phyloP scores from a whole-genome alignment of 2,329 filamentous ascomycete genomes.

The Fusarium tanahbumbuense region DNA sequence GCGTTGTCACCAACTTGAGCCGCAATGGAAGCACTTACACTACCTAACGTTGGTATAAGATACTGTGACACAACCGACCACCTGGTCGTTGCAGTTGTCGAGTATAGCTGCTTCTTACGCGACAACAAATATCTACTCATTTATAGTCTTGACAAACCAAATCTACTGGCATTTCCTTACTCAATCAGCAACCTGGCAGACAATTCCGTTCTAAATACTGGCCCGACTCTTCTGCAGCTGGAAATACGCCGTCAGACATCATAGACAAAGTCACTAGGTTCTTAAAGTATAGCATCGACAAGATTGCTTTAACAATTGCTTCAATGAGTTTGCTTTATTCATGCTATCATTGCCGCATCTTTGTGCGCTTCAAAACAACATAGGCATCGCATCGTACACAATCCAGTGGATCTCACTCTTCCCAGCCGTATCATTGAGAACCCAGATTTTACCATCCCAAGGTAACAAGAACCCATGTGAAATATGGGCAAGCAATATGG shows the following conservation, averaged over 20 bases:
- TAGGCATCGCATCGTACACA: slow-evolving; percentile 40
- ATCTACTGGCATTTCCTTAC: neutral
- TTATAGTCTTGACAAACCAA: neutral
- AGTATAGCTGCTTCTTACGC: neutral
- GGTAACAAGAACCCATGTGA: slow-evolving; percentile 25
- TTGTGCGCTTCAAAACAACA: slow-evolving; percentile 44
- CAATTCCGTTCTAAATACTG: neutral
- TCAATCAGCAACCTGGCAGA: neutral
- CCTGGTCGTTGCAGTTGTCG: neutral
- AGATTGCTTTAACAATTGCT: neutral
- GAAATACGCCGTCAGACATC: neutral
- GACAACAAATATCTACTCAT: neutral
- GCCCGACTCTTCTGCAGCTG: neutral
- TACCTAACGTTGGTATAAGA: neutral
- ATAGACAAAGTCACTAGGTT: neutral
- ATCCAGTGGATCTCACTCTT: slow-evolving; percentile 19
- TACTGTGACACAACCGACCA: neutral
- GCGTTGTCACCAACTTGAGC: neutral
- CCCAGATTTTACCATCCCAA: slow-evolving; percentile 25
- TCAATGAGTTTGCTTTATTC: neutral
- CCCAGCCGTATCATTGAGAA: slow-evolving; percentile 23
- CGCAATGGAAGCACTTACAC: neutral
- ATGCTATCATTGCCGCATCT: slow-evolving; percentile 49
- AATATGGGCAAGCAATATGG: slow-evolving; percentile 26
- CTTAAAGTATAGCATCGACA: neutral